Base-by-base conservation (phyloP, 73 alveolate genomes). In the Loxodes magnus region DNA sequence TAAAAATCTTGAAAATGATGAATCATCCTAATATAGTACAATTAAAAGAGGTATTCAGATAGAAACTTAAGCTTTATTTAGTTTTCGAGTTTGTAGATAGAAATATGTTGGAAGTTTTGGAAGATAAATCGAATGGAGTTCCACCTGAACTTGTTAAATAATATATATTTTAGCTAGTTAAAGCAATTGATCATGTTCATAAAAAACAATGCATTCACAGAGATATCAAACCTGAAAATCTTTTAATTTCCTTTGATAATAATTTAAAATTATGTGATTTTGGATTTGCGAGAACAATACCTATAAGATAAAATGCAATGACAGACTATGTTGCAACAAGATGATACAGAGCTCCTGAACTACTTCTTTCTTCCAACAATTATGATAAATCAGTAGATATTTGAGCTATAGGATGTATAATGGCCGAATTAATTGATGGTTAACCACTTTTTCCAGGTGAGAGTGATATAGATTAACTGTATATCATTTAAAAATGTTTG, bases 391-490 rank as follows among this genome's bases (percentile, higher is more conserved):
- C 67, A 33, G 88, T 82, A 3, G 96, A 84, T 66, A 50, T 64
- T 69, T 84, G 97, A 93, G 93, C 96, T 24, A 78, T 85, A 17
- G 98, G 96, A 19, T 88, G 98, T 56, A 76, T 88, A 24, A 83
- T 88, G 92, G 95, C 94, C 12, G 98, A 88, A 66, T 53, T 88
- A 23, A 85, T 71, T 15, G 98, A 88, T 81, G 93, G 94, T 0
- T 75, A 88, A 51, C 98, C 98, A 7, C 75, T 88, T 44, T 88
- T 88, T 68, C 96, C 96, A 38, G 98, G 98, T 24, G 95, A 88
- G 25, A 78, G 77, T 59, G 96, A 85, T 55, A 56, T 77, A n/a
- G 98, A 89, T 51, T 69, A 89, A 68, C 82, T 89, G 5, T 74
- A 74, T 70, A 55, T 82, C 34, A 89, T 89, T 5, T 74, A 84